Evolutionary conservation across 352 stramenopile genomes (phyloP).

Genomic region (Pythium rishiriense): DNA sequence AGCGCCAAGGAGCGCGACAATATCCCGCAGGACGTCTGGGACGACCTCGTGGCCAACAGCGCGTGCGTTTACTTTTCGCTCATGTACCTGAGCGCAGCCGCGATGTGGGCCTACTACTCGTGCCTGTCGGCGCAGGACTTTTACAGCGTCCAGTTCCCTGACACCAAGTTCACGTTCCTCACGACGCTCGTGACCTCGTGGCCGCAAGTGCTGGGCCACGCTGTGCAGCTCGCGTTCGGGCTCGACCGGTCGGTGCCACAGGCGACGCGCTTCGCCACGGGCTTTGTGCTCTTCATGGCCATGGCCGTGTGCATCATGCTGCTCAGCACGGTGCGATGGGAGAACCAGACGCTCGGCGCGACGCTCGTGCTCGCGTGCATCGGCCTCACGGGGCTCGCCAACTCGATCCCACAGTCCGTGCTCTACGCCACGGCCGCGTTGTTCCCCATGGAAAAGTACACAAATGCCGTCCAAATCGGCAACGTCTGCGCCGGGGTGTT

Average conservation of each 20-base stretch:
- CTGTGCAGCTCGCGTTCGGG: constrained; percentile 51
- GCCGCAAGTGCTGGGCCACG: constrained; percentile 57
- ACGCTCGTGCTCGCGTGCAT: constrained; percentile 67
- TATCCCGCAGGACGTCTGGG: constrained; percentile 58
- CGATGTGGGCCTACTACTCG: constrained; percentile 78
- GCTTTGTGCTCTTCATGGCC: constrained; percentile 57
- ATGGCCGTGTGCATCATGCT: constrained; percentile 65
- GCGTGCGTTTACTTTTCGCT: constrained; percentile 60
- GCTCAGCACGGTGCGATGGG: constrained; percentile 52
- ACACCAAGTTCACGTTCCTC: constrained; percentile 68
- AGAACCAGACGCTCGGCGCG: constrained; percentile 46
- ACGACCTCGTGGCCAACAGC: constrained; percentile 55
- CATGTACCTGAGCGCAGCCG: constrained; percentile 71
- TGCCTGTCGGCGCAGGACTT: constrained; percentile 72
- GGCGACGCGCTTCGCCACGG: constrained; percentile 42
- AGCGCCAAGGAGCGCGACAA: constrained; percentile 30
- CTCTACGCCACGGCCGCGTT: constrained; percentile 64
- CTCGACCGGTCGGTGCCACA: constrained; percentile 57
- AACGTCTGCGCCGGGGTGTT: constrained; percentile 52
- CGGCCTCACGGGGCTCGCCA: constrained; percentile 45
- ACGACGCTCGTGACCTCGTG: constrained; percentile 60
- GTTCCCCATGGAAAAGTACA: constrained; percentile 64
- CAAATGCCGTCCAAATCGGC: constrained; percentile 65
- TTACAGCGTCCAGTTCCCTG: constrained; percentile 50
- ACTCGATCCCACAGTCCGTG: constrained; percentile 57